phyloP scores from a whole-genome alignment of 768 basidiomycete species.

The Naganishia randhawae region DNA sequence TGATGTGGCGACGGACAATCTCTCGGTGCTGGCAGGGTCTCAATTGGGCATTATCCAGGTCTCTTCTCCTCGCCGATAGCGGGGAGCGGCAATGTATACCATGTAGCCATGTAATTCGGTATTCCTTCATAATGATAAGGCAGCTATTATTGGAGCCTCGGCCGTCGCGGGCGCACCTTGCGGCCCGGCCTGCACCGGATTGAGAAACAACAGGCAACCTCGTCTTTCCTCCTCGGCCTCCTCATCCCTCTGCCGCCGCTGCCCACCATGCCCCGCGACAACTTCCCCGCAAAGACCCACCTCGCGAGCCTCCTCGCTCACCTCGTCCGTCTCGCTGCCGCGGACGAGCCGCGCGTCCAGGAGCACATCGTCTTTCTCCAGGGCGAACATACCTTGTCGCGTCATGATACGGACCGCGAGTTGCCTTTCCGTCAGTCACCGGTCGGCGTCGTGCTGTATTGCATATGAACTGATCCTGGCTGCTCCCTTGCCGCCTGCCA shows the following conservation, averaged over 20 bases:
- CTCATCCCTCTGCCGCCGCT: not conserved
- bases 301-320: not conserved
- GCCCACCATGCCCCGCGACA: conserved; percentile 3
- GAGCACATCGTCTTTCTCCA: conserved; percentile 68
- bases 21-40: not conserved
- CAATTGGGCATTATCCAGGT: not conserved
- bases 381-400: conserved; percentile 62
- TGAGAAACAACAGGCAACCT: not conserved
- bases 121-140: not conserved
- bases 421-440: conserved; percentile 63
- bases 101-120: not conserved
- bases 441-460: too few species aligned
- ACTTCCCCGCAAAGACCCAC: conserved; percentile 21
- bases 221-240: not conserved
- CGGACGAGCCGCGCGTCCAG: conserved; percentile 49
- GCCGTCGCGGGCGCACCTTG: not conserved
- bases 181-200: too few species aligned
- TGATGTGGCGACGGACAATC: not conserved
- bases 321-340: conserved; percentile 6
- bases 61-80: not conserved
- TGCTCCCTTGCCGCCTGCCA: conserved; percentile 11
- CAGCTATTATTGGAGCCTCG: not conserved
- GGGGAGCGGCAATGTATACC: not conserved
- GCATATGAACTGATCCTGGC: not conserved
- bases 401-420: conserved; percentile 83